These are phyloP conservation scores for Talaromyces sp. DNA, from an alignment of 2,329 filamentous ascomycete genomes.

Conservation along the genomic window DNA sequence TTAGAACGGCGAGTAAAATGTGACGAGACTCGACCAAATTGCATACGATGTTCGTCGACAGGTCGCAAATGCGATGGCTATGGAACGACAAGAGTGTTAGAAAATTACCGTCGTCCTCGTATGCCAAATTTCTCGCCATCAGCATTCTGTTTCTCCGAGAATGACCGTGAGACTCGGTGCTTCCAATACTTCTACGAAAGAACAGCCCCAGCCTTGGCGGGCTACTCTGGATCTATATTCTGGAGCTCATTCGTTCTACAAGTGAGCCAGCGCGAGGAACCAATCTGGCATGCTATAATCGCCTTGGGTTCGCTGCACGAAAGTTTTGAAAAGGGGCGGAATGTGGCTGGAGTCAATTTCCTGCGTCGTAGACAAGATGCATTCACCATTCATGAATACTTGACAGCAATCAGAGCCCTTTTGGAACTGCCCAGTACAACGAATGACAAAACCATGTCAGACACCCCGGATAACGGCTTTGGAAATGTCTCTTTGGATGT, in stretches of 20 bases:
- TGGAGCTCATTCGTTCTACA: slow-evolving; percentile 1
- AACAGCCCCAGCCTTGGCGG: not conserved
- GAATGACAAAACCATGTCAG: not conserved
- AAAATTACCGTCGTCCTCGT: not conserved
- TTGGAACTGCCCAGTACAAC: not conserved
- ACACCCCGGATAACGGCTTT: not conserved
- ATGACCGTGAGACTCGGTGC: too few species aligned
- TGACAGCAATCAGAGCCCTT: not conserved
- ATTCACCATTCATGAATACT: slow-evolving; percentile 3
- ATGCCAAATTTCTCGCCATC: not conserved
- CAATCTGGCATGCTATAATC: slow-evolving; percentile 3
- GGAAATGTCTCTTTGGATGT: too few species aligned
- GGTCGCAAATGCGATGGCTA: slow-evolving; percentile 9
- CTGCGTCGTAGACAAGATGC: not conserved
- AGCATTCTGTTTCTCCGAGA: not conserved
- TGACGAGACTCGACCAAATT: slow-evolving; percentile 7
- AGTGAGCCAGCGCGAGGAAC: not conserved
- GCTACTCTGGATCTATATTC: slow-evolving; percentile 1
- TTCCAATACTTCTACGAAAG: not conserved
- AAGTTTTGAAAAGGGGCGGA: not conserved
- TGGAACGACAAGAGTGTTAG: not conserved
- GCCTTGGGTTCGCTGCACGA: slow-evolving; percentile 7
- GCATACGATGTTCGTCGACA: slow-evolving; percentile 4
- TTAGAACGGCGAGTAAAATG: slow-evolving; percentile 6
- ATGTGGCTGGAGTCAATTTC: not conserved